Evolutionary conservation across 1,284 basidiomycete species (phyloP).

Genomic region (Malassezia arunalokei): DNA sequence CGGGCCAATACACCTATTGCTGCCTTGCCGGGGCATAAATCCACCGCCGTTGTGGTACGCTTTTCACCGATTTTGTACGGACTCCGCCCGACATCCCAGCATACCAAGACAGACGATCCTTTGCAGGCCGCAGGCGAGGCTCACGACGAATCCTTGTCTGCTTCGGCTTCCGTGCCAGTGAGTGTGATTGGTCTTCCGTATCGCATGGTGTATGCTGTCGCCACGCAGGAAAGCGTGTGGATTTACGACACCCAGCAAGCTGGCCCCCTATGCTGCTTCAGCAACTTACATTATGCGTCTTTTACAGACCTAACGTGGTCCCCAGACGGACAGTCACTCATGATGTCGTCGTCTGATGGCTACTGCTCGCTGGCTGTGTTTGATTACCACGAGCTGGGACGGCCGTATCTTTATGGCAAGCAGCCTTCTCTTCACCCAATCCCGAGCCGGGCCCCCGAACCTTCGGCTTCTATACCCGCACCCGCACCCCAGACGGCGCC

Average conservation of each 20-base stretch:
- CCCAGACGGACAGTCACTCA: slow-evolving; percentile 80
- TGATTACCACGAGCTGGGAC: slow-evolving; percentile 71
- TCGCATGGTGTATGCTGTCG: slow-evolving; percentile 86
- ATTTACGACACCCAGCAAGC: slow-evolving; percentile 96
- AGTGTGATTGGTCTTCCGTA: slow-evolving; percentile 81
- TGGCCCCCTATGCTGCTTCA: slow-evolving; percentile 78
- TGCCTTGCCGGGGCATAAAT: slow-evolving; percentile 88
- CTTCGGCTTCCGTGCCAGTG: slow-evolving; percentile 43
- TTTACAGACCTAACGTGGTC: slow-evolving; percentile 97
- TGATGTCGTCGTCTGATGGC: slow-evolving; percentile 84
- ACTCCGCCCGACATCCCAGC: slow-evolving; percentile 50
- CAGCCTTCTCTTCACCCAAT: slow-evolving; percentile 26
- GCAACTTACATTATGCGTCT: slow-evolving; percentile 90
- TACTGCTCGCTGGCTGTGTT: slow-evolving; percentile 83
- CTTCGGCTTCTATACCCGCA: not conserved
- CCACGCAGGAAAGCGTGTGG: slow-evolving; percentile 87
- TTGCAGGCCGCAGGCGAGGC: not conserved
- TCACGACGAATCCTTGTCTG: not conserved
- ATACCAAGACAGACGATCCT: not conserved
- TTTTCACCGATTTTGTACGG: slow-evolving; percentile 91
- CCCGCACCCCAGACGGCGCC: not conserved
- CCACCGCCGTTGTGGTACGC: slow-evolving; percentile 78
- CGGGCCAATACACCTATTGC: slow-evolving; percentile 66
- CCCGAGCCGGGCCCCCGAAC: not conserved
- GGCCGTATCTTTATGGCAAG: slow-evolving; percentile 46